Evolutionary conservation across 2,329 filamentous ascomycete genomes (phyloP).

Genomic region (Xylaria sp.): DNA sequence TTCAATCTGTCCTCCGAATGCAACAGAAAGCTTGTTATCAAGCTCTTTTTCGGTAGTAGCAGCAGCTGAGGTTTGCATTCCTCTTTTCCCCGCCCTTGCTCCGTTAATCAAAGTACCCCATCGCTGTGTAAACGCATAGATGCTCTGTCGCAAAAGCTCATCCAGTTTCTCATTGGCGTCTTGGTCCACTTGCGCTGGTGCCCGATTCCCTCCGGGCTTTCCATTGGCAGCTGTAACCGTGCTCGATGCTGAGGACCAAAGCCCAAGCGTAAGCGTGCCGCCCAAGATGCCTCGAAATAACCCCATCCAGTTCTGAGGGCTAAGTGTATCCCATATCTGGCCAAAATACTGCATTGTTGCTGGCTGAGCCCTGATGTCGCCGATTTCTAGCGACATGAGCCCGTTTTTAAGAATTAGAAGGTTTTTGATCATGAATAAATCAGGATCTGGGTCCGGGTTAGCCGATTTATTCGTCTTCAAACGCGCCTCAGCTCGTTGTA

Average conservation of each 20-base stretch:
- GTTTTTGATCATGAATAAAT: slow-evolving; percentile 94
- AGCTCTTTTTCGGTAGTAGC: slow-evolving; percentile 59
- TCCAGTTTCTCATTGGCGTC: slow-evolving; percentile 70
- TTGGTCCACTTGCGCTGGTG: slow-evolving; percentile 42
- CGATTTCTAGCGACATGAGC: slow-evolving; percentile 94
- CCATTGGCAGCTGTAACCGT: slow-evolving; percentile 27
- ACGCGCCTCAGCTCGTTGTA: slow-evolving; percentile 75
- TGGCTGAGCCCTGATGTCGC: slow-evolving; percentile 62
- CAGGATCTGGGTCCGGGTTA: slow-evolving; percentile 68
- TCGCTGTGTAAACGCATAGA: slow-evolving; percentile 66
- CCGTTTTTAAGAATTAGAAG: slow-evolving; percentile 94
- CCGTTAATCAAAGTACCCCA: slow-evolving; percentile 61
- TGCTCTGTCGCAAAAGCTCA: slow-evolving; percentile 65
- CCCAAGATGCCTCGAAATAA: slow-evolving; percentile 64
- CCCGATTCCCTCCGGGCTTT: slow-evolving; percentile 22
- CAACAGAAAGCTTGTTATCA: slow-evolving; percentile 59
- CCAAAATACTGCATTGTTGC: slow-evolving; percentile 65
- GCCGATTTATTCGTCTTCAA: slow-evolving; percentile 67
- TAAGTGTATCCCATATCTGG: slow-evolving; percentile 69
- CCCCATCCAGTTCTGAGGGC: slow-evolving; percentile 62
- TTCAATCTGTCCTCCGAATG: slow-evolving; percentile 65
- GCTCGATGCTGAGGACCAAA: slow-evolving; percentile 39
- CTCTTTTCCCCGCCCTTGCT: slow-evolving; percentile 53
- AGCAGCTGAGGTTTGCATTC: slow-evolving; percentile 50
- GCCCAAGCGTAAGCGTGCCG: slow-evolving; percentile 51